Percentiles rank a stretch among this genome's conserved stretches.
Conservation (phyloP, 108 stramenopile species). For the Cylindrotheca fusiformis region DNA sequence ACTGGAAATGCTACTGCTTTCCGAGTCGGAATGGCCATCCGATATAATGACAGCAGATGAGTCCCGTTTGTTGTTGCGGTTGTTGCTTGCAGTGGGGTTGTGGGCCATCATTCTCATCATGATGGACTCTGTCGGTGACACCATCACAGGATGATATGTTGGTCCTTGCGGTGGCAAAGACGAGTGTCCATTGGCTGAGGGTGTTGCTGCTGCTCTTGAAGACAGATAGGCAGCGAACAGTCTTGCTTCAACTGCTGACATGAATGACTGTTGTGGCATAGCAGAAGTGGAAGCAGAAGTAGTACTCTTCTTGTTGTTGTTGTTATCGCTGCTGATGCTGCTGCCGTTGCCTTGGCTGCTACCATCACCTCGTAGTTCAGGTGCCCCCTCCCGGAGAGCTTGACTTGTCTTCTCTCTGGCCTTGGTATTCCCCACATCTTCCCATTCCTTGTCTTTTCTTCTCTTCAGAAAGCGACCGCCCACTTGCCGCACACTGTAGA, state of each 20-base stretch:
- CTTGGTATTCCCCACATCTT: slow-evolving; percentile 54
- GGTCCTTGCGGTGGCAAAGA: not conserved
- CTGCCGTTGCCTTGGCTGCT: not conserved
- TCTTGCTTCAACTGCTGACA: not conserved
- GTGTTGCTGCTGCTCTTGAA: not conserved
- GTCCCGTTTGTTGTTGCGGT: slow-evolving; percentile 10
- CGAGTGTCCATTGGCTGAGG: not conserved
- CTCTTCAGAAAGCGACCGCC: slow-evolving; percentile 77
- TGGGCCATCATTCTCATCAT: not conserved
- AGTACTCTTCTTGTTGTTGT: not conserved
- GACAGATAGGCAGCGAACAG: not conserved
- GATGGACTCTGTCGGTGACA: not conserved
- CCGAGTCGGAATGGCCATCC: slow-evolving; percentile 1
- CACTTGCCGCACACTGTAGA: slow-evolving; percentile 50
- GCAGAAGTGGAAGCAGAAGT: not conserved
- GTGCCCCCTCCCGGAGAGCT: slow-evolving; percentile 76
- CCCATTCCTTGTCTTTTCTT: not conserved
- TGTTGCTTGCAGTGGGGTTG: not conserved
- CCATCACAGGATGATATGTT: slow-evolving; percentile 3
- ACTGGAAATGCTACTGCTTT: slow-evolving; percentile 7
- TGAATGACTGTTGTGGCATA: not conserved
- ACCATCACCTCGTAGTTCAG: slow-evolving; percentile 36
- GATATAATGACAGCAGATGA: slow-evolving; percentile 1
- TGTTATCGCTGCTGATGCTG: not conserved
- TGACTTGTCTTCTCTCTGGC: slow-evolving; percentile 78